Percentiles rank a stretch among this genome's conserved stretches.
phyloP scores from a whole-genome alignment of 176 grass and related monocot species.

The Oryza australiensis region DNA sequence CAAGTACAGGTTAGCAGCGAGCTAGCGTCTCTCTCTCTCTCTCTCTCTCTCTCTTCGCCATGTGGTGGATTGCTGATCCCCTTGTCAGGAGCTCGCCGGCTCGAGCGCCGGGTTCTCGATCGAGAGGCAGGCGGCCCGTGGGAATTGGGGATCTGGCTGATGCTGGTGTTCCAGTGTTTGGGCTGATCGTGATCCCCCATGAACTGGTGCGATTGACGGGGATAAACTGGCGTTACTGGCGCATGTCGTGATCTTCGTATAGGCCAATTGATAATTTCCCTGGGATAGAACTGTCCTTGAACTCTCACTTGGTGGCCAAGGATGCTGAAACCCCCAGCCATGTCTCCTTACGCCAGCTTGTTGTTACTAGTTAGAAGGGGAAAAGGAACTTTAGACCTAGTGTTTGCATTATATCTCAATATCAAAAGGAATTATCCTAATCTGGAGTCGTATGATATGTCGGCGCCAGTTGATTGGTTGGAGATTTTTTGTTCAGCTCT shows the following conservation, averaged over 20 bases:
- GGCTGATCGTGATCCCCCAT: neutral
- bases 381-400: neutral
- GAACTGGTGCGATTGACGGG: neutral
- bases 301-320: neutral
- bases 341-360: neutral
- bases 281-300: neutral
- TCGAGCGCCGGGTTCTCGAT: neutral
- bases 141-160: constrained; percentile 22
- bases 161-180: neutral
- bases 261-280: neutral
- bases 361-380: neutral
- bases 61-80: neutral
- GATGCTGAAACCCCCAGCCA: neutral
- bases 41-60: too few relatives aligned
- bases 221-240: neutral
- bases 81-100: neutral
- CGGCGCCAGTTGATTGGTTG: neutral
- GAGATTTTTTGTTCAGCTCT: neutral
- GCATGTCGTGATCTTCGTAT: neutral
- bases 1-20: constrained; percentile 75
- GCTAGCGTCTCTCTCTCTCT: neutral
- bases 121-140: neutral
- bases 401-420: neutral
- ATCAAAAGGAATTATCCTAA: neutral
- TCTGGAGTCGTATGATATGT: neutral